phyloP scores from a whole-genome alignment of 306 rosid genomes.

The Vigna trinervia region DNA sequence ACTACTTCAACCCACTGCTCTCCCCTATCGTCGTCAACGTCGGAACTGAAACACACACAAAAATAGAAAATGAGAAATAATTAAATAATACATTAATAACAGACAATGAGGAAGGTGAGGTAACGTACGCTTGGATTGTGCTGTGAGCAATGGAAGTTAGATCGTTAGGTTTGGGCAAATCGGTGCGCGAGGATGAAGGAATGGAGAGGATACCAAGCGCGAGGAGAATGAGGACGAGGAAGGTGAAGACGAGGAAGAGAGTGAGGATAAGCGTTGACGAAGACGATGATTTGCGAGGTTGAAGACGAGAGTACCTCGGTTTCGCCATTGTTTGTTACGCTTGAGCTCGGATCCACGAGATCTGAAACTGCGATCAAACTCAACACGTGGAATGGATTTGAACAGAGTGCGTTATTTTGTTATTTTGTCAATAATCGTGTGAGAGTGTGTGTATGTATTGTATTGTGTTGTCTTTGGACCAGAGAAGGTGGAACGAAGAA shows the following conservation, averaged over 20 bases:
- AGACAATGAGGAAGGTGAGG: not conserved
- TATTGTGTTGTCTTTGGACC: not conserved
- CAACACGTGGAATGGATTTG: slow-evolving; percentile 1
- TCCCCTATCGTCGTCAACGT: slow-evolving; percentile 55
- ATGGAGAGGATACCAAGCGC: slow-evolving; percentile 90
- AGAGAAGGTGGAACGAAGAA: not conserved
- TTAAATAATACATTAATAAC: not conserved
- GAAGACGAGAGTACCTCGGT: slow-evolving; percentile 66
- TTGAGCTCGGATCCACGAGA: slow-evolving; percentile 36
- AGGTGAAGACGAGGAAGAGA: slow-evolving; percentile 72
- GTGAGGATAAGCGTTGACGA: slow-evolving; percentile 67
- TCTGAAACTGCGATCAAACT: slow-evolving; percentile 27
- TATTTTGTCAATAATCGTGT: not conserved
- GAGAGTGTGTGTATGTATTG: not conserved
- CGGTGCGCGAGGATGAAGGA: slow-evolving; percentile 60
- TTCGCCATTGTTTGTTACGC: slow-evolving; percentile 60
- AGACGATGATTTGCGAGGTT: slow-evolving; percentile 61
- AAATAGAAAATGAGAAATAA: not conserved
- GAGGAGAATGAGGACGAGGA: slow-evolving; percentile 83
- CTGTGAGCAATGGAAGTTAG: slow-evolving; percentile 76
- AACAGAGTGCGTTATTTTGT: not conserved
- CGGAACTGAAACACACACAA: slow-evolving; percentile 33
- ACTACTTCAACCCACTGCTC: slow-evolving; percentile 90
- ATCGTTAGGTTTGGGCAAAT: slow-evolving; percentile 75
- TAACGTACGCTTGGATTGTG: slow-evolving; percentile 52